These are phyloP conservation scores for Funneliformis mosseae DNA, from an alignment of 192 early-diverging fungal genomes.

Conservation along the genomic window DNA sequence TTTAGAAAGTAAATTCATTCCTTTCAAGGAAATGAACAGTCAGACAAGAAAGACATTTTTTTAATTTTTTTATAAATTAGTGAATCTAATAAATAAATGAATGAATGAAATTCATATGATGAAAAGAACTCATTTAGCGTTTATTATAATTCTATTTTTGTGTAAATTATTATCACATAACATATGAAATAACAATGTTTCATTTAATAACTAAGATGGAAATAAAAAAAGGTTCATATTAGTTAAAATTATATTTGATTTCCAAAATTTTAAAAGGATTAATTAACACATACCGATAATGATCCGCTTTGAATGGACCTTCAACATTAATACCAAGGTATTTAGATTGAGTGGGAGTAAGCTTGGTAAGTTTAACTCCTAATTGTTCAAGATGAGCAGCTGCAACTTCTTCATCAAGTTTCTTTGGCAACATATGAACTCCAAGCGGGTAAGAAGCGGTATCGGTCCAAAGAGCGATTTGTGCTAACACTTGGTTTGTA, in stretches of 20 bases:
- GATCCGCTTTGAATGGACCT: constrained; percentile 96
- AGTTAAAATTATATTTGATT: background rate
- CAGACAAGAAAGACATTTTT: too few species aligned
- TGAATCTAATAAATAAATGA: too few species aligned
- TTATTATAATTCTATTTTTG: too few species aligned
- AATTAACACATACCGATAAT: constrained; percentile 83
- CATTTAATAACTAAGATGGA: background rate
- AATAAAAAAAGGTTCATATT: background rate
- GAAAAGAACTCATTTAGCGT: too few species aligned
- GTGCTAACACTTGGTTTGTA: constrained; percentile 97
- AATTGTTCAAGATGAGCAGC: constrained; percentile 92
- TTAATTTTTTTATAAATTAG: too few species aligned
- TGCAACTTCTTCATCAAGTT: constrained; percentile 99
- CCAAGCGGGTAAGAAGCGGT: constrained; percentile 84
- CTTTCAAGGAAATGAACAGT: too few species aligned
- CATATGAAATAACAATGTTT: too few species aligned
- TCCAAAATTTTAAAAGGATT: background rate
- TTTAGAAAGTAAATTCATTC: too few species aligned
- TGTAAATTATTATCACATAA: too few species aligned
- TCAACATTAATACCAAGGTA: constrained; percentile 83
- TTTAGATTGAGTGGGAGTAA: constrained; percentile 65
- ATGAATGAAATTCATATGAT: too few species aligned
- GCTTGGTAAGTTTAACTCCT: constrained; percentile 90
- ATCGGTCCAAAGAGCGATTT: constrained; percentile 99
- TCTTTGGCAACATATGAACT: constrained; percentile 99